Percentiles rank a stretch among this genome's conserved stretches.
Conservation (phyloP, 371 early-diverging fungal genomes). For the Mucor sp. region DNA sequence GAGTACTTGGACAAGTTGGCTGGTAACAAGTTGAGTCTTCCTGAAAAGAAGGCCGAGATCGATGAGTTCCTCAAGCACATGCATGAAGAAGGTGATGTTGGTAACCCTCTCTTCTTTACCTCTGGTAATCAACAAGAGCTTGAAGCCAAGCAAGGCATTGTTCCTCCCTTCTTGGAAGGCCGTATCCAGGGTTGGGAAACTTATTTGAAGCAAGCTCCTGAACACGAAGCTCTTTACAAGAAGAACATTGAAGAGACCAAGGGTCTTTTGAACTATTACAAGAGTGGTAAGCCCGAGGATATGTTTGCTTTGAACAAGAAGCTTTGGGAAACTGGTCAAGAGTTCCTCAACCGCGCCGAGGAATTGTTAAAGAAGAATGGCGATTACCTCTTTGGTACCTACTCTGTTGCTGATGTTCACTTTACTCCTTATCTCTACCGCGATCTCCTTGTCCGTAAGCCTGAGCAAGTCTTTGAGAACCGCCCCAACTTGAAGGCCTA, state of each 20-base stretch:
- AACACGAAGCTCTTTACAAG: conserved; percentile 26
- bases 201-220: conserved; percentile 25
- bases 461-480: conserved; percentile 31
- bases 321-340: conserved; percentile 22
- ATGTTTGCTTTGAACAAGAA: conserved; percentile 29
- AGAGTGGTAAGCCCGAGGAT: conserved; percentile 11
- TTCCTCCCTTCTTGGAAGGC: conserved; percentile 29
- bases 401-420: conserved; percentile 38
- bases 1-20: conserved; percentile 24
- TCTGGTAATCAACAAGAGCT: conserved; percentile 29
- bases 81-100: conserved; percentile 34
- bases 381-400: conserved; percentile 30
- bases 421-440: conserved; percentile 34
- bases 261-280: conserved; percentile 18
- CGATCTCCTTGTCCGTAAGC: conserved; percentile 21
- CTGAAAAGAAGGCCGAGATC: conserved; percentile 18
- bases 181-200: conserved; percentile 33
- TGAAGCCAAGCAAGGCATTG: conserved; percentile 20
- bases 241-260: conserved; percentile 22
- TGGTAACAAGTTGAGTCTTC: conserved; percentile 14
- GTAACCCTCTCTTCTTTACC: conserved; percentile 39
- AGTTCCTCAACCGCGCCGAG: conserved; percentile 37
- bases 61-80: conserved; percentile 28
- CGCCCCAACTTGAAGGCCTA: conserved; percentile 32
- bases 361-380: conserved; percentile 18